These are phyloP conservation scores for Auriculariales sp. DNA, from an alignment of 768 basidiomycete genomes.

Conservation along the genomic window DNA sequence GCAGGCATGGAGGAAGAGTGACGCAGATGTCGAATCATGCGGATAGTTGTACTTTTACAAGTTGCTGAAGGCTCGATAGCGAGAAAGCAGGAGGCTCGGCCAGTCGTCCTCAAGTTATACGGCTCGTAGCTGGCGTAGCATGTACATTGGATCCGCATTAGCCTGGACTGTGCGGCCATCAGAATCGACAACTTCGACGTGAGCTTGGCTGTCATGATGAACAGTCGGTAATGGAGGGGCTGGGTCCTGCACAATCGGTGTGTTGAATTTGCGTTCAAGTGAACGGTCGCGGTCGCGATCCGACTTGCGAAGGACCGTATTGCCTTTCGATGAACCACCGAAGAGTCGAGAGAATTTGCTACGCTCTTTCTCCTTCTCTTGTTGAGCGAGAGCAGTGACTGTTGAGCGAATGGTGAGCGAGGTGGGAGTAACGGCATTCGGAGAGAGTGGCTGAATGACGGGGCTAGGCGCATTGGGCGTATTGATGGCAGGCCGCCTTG, in stretches of 20 bases:
- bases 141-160: background rate
- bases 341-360: background rate
- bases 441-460: too few species aligned
- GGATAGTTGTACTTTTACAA: too few species aligned
- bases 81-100: too few species aligned
- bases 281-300: background rate
- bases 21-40: too few species aligned
- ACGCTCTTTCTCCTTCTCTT: background rate
- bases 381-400: background rate
- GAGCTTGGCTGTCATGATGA: too few species aligned
- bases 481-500: background rate
- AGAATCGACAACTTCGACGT: background rate
- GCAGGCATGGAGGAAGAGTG: too few species aligned
- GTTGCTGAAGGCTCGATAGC: too few species aligned
- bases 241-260: background rate
- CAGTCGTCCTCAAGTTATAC: too few species aligned
- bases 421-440: too few species aligned
- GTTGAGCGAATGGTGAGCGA: too few species aligned
- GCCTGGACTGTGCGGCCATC: background rate
- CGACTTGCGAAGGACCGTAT: background rate
- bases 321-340: background rate
- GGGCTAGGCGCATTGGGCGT: too few species aligned
- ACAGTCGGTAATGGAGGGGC: too few species aligned
- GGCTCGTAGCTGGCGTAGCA: background rate
- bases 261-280: background rate